Evolutionary conservation across 2,329 filamentous ascomycete species (phyloP), one percentile per base, ranked within the genome.

Genomic region (Colletotrichum sojae): DNA sequence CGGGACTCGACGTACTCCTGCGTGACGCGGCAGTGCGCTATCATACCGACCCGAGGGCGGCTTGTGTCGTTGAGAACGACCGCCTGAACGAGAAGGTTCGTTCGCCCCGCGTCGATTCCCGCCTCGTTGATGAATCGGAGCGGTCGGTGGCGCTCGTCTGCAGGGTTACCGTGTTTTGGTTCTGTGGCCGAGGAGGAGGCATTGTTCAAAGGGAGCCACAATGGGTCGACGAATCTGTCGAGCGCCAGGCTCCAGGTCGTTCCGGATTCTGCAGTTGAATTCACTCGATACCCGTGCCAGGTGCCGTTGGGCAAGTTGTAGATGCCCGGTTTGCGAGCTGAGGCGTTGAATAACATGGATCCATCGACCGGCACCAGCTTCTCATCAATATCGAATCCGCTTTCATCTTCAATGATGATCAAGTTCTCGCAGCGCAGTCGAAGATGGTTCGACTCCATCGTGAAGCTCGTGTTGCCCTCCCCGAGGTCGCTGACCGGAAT

Each of bases 381-480:
- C 13, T 10, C 13, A n/a, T 43, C 13, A 49, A 45, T 9, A 6
- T 53, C 18, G 45, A 36, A n/a, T 9, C 16, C n/a, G 16, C 8
- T 10, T 36, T 9, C 12, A 10, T 36, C 31, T 2, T 10, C 31
- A 10, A 36, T 16, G 9, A 22, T 22, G 12, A 16, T 20, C 25
- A 48, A 13, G 5, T 52, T 39, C 13, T 39, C 10, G 25, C 68
- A 71, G n/a, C 46, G 15, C 6, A 64, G 20, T 1, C 56, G 52
- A 6, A 71, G 20, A 25, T 71, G 64, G 15, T 46, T 63, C 1
- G 66, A 61, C 53, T 69, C 61, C 1, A 71, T 5, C 6, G 2
- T 22, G n/a, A 69, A 61, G 5, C 56, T 51, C 0, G 52, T 62
- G 46, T 65, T 69, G 18, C 61, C 61, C 15, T 25, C 2, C 4